Conservation (phyloP, 257 asterid species). For the Salvia splendens region DNA sequence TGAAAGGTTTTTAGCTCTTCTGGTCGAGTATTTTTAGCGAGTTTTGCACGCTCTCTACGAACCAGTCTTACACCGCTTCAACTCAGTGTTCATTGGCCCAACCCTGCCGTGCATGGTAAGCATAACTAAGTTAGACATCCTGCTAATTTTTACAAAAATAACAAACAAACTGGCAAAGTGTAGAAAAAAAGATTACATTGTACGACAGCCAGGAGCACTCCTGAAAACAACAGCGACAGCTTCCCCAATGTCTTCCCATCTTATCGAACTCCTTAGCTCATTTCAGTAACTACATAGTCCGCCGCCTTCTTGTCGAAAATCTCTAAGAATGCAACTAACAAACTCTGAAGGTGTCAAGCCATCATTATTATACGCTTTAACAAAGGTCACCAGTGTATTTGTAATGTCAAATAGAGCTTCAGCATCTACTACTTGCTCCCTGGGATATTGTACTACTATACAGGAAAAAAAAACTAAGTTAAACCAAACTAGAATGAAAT, state of each 20-base stretch:
- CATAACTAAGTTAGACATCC: not conserved
- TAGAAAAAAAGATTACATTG: conserved; percentile 54
- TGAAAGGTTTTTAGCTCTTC: conserved; percentile 64
- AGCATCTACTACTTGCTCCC: conserved; percentile 96
- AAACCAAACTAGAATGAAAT: not conserved
- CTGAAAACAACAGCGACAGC: conserved; percentile 64
- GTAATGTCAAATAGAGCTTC: conserved; percentile 89
- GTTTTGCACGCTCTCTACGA: conserved; percentile 60
- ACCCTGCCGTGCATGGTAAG: conserved; percentile 49
- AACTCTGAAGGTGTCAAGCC: conserved; percentile 83
- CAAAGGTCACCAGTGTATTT: conserved; percentile 78
- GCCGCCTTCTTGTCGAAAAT: conserved; percentile 62
- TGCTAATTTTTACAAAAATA: conserved; percentile 16
- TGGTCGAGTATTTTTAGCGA: conserved; percentile 62
- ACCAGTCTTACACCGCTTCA: conserved; percentile 72
- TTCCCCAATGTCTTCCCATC: conserved; percentile 76
- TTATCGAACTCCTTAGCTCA: conserved; percentile 42
- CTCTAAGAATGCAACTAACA: conserved; percentile 62
- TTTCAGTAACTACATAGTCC: conserved; percentile 53
- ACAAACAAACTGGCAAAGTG: not conserved
- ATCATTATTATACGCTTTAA: conserved; percentile 68
- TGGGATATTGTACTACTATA: conserved; percentile 72
- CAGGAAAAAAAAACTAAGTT: conserved; percentile 4
- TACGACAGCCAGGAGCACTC: conserved; percentile 70
- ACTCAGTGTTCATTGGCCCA: conserved; percentile 90